Base-by-base conservation (phyloP, 805 yeast species). In the Lipomyces lipofer region DNA sequence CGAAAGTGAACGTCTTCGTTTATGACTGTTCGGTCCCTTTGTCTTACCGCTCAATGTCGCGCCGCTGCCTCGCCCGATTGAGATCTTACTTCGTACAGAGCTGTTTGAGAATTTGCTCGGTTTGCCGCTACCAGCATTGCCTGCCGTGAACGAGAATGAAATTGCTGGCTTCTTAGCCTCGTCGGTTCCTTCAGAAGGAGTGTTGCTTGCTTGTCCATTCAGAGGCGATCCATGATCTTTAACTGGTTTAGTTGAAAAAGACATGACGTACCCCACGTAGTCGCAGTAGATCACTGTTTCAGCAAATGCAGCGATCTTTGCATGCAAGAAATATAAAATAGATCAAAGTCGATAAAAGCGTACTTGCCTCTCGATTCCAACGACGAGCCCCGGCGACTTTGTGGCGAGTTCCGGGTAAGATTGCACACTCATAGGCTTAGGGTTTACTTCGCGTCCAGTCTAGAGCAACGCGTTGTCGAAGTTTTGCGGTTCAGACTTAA, bases 1-100 rank as follows among this genome's bases (percentile, higher is more conserved):
- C 17, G 56, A 45, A 12, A 30, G 29, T 13, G 58, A 53, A 27
- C 62, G 44, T 24, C 47, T 52, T 24, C 58, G 50, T 27, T 56
- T 57, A 29, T 46, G 51, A 12, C 47, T 47, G 24, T 47, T 47
- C n/a, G n/a, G n/a, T n/a, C n/a, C n/a, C n/a, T n/a, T n/a, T n/a
- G n/a, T n/a, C n/a, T n/a, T n/a, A 42, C 56, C 46, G 22, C 38
- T 44, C 27, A 52, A 29, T 25, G 47, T 43, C 8, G 49, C 7
- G n/a, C 40, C 30, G n/a, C 17, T 35, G 10, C 47, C 42, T 29
- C 43, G 39, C 28, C 28, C 25, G 8, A 47, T 24, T 1, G 57
- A 38, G 4, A 53, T 6, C 33, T 47, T 47, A n/a, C 57, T 40
- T 10, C 47, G 27, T 10, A 27, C 39, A 8, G 49, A 17, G 12